Percentiles rank a stretch among this genome's conserved stretches.
phyloP scores from a whole-genome alignment of 1,139 yeast species.

The Saccharomycopsis hybrid region DNA sequence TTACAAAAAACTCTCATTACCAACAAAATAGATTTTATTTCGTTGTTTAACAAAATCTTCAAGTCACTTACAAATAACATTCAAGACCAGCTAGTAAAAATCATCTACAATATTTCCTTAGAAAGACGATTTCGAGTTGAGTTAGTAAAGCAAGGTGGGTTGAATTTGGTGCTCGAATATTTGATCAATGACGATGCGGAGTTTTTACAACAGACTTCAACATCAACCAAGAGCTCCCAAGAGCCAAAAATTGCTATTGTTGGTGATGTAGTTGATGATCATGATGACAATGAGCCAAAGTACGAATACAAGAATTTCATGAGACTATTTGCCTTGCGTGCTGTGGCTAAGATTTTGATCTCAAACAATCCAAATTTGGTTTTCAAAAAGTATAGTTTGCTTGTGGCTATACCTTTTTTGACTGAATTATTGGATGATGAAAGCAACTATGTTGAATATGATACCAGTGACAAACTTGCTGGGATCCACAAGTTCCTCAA shows the following conservation, averaged over 20 bases:
- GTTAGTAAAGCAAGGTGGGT: slow-evolving; percentile 42
- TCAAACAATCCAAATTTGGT: slow-evolving; percentile 36
- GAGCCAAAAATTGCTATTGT: slow-evolving; percentile 18
- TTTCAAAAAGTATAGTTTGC: slow-evolving; percentile 36
- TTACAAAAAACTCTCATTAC: not conserved
- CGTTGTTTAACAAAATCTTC: slow-evolving; percentile 17
- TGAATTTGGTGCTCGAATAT: slow-evolving; percentile 35
- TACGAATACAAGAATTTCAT: slow-evolving; percentile 22
- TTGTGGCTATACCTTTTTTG: slow-evolving; percentile 42
- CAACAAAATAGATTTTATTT: slow-evolving; percentile 10
- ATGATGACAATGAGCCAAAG: slow-evolving; percentile 10
- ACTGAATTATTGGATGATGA: slow-evolving; percentile 37
- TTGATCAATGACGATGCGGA: slow-evolving; percentile 28
- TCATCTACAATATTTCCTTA: slow-evolving; percentile 24
- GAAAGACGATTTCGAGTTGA: slow-evolving; percentile 30
- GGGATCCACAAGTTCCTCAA: slow-evolving; percentile 37
- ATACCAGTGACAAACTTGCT: slow-evolving; percentile 21
- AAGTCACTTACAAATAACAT: slow-evolving; percentile 22
- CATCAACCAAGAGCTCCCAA: too few relatives aligned
- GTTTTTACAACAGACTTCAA: slow-evolving; percentile 19
- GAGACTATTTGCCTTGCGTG: slow-evolving; percentile 29
- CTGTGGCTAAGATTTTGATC: slow-evolving; percentile 40
- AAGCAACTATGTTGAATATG: slow-evolving; percentile 26
- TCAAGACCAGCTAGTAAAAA: slow-evolving; percentile 23
- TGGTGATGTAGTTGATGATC: too few relatives aligned